These are phyloP conservation scores for Blastomyces gilchristii DNA, from an alignment of 2,329 filamentous ascomycete genomes.

Conservation along the genomic window DNA sequence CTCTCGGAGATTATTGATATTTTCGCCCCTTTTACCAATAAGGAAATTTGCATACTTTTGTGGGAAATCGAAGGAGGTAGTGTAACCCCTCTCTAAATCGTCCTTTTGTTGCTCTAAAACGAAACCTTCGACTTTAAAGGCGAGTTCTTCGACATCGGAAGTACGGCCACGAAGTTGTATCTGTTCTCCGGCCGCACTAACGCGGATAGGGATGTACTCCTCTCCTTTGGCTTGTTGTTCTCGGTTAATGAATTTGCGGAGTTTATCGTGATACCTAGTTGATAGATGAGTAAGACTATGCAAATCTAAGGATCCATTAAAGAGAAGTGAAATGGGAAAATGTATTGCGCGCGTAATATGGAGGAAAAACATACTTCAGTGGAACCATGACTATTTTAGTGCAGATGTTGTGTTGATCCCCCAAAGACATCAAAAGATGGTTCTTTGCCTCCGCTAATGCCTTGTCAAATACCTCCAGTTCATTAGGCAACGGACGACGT, in stretches of 20 bases:
- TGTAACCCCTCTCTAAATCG: conserved; percentile 86
- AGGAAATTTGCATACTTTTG: conserved; percentile 88
- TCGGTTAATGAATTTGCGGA: conserved; percentile 48
- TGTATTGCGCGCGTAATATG: background rate
- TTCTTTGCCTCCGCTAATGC: conserved; percentile 50
- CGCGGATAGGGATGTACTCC: conserved; percentile 47
- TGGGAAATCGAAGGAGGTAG: conserved; percentile 79
- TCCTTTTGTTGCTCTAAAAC: conserved; percentile 82
- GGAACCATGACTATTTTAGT: conserved; percentile 46
- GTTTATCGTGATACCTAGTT: conserved; percentile 51
- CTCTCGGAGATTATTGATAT: conserved; percentile 58
- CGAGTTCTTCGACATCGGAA: conserved; percentile 60
- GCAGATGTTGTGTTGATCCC: conserved; percentile 46
- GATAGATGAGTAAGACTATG: conserved; percentile 1
- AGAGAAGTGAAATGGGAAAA: background rate
- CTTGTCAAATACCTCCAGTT: conserved; percentile 47
- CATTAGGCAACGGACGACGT: conserved; percentile 45
- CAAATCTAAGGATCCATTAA: background rate
- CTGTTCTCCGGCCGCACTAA: conserved; percentile 42
- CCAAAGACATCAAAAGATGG: conserved; percentile 44
- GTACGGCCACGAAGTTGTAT: conserved; percentile 69
- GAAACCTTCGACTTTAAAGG: conserved; percentile 64
- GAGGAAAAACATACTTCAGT: conserved; percentile 34
- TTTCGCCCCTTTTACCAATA: conserved; percentile 56
- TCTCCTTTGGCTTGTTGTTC: conserved; percentile 44